Percentiles rank a stretch among this genome's conserved stretches.
phyloP scores from a whole-genome alignment of 805 yeast genomes.

The Spencermartinsiella europaea region DNA sequence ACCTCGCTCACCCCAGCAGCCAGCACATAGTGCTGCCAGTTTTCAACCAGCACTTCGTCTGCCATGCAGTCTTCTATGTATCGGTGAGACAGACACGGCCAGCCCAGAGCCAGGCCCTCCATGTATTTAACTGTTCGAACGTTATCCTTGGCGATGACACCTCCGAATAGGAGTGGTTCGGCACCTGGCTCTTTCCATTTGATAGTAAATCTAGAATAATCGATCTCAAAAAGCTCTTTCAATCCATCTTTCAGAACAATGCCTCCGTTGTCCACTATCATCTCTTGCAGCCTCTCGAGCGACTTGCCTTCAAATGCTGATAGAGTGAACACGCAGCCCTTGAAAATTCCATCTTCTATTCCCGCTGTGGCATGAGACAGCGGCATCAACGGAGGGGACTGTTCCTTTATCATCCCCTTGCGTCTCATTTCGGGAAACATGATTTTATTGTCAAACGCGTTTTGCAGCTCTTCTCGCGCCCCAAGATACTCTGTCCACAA shows the following conservation, averaged over 20 bases:
- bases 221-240: conserved; percentile 16
- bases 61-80: conserved; percentile 50
- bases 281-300: not conserved
- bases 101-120: conserved; percentile 71
- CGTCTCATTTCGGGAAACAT: not conserved
- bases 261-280: conserved; percentile 20
- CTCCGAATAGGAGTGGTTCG: conserved; percentile 44
- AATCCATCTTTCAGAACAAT: conserved; percentile 17
- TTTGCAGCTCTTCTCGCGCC: conserved; percentile 7
- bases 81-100: conserved; percentile 70
- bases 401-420: not conserved
- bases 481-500: conserved; percentile 10
- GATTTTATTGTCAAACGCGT: not conserved
- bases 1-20: conserved; percentile 66
- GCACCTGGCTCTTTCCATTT: conserved; percentile 3
- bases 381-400: not conserved
- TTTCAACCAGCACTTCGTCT: conserved; percentile 23
- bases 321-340: conserved; percentile 17
- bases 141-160: conserved; percentile 54
- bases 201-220: conserved; percentile 2
- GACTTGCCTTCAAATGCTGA: conserved; percentile 18
- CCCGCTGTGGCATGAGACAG: not conserved
- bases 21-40: conserved; percentile 53
- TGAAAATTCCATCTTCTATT: conserved; percentile 11
- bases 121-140: conserved; percentile 70